Evolutionary conservation across 371 early-diverging fungal genomes (phyloP).

Genomic region (Phascolomyces articulosus): DNA sequence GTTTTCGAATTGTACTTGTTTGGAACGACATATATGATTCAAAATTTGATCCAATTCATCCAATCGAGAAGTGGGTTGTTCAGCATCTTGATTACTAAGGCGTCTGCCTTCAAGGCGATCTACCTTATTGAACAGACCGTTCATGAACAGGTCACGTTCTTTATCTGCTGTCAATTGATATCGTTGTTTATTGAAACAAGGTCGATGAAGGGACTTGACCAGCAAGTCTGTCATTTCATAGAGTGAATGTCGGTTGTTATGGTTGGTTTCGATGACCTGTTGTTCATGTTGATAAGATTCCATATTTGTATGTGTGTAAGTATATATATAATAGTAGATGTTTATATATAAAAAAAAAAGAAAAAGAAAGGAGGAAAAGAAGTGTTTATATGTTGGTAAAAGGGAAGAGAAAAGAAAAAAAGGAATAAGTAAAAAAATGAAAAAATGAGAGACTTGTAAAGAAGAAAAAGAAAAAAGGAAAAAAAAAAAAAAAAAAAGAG

Average conservation of each 20-base stretch:
- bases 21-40: conserved; percentile 9
- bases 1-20: conserved; percentile 12
- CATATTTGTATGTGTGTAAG: conserved; percentile 6
- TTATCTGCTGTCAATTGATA: conserved; percentile 22
- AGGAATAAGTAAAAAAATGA: background rate
- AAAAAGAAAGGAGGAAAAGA: background rate
- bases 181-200: conserved; percentile 28
- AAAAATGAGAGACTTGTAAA: background rate
- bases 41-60: conserved; percentile 7
- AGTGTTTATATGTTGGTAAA: no score
- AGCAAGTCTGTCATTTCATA: conserved; percentile 39
- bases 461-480: background rate
- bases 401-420: background rate
- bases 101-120: conserved; percentile 33
- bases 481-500: background rate
- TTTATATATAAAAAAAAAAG: background rate
- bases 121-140: conserved; percentile 29
- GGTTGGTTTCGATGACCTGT: background rate
- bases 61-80: conserved; percentile 11
- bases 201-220: conserved; percentile 48
- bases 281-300: background rate
- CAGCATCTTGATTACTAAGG: conserved; percentile 37
- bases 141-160: conserved; percentile 32
- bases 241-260: background rate
- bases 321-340: background rate